Evolutionary conservation across 345 rosid species (phyloP), one percentile per base, ranked within the genome.

Genomic region (Heritiera fomes): DNA sequence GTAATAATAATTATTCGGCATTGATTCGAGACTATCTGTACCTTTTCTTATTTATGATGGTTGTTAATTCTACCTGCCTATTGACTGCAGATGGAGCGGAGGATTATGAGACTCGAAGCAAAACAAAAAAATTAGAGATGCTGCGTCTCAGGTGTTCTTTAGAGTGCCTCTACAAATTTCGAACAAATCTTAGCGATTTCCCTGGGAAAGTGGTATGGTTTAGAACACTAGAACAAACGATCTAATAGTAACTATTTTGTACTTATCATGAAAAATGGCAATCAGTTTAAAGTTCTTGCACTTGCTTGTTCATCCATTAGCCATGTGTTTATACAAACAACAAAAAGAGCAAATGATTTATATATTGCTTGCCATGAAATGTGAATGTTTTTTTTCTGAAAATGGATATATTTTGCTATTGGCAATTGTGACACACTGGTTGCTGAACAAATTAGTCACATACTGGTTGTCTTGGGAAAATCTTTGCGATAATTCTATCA

Each of bases 61-160:
- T 72, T 52, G 75, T 32, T 52, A 52, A 34, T 18, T 72, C 62
- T 34, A 34, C 46, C 7, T 34, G 15, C 32, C 49, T 72, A 18
- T 38, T 52, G 58, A 41, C 49, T 77, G 78, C 80, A 89, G 90
- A 89, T 86, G 86, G 85, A 86, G 77, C 74, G 79, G 30, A 85
- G 75, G 84, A 83, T 89, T 43, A 61, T 79, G 78, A 81, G 87
- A 52, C 87, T 86, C 11, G 71, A 71, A 79, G 80, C 62, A 60
- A 85, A 86, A 75, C 75, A 49, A 43, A 75, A 78, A 14, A 38
- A 65, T 8, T 74, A 61, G 23, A 68, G 47, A 75, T 65, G 61
- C 17, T n/a, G 73, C 32, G 23, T 47, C 43, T 14, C 28, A 65
- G 17, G 40, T 74, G 6, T 17, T 7, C 46, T 32, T 76, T 15